phyloP scores from a whole-genome alignment of 2,329 filamentous ascomycete species.

The Nakataea oryzae region DNA sequence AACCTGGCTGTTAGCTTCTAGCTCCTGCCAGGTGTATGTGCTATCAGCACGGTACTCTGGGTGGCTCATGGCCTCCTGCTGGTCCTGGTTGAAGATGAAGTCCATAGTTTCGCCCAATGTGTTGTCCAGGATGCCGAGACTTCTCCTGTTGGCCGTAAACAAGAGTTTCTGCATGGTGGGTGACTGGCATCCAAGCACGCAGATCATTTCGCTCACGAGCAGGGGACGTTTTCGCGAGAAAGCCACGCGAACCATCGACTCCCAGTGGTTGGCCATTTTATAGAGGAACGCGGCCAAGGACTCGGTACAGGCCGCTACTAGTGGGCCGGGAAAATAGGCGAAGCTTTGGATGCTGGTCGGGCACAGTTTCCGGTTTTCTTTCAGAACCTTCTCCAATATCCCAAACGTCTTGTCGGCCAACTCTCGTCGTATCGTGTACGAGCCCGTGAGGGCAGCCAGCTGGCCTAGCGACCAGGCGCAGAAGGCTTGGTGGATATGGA shows the following conservation, averaged over 20 bases:
- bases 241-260: conserved; percentile 13
- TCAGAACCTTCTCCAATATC: conserved; percentile 24
- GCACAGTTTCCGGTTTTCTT: conserved; percentile 22
- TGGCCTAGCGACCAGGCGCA: conserved; percentile 40
- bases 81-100: conserved; percentile 13
- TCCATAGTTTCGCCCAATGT: conserved; percentile 10
- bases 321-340: conserved; percentile 21
- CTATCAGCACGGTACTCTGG: not conserved
- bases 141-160: conserved; percentile 17
- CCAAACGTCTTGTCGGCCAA: conserved; percentile 21
- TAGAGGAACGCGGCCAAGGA: conserved; percentile 33
- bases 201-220: conserved; percentile 22
- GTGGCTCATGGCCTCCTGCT: conserved; percentile 4
- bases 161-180: conserved; percentile 17
- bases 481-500: conserved; percentile 55
- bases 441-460: conserved; percentile 21
- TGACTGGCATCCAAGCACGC: conserved; percentile 17
- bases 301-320: conserved; percentile 3
- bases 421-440: conserved; percentile 16
- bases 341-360: conserved; percentile 20
- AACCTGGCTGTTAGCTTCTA: not conserved
- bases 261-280: conserved; percentile 30
- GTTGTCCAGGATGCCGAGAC: conserved; percentile 13
- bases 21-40: not conserved
- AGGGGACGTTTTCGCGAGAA: conserved; percentile 16